Conservation (phyloP, 176 grass and related monocot species). For the Musa itinerans region DNA sequence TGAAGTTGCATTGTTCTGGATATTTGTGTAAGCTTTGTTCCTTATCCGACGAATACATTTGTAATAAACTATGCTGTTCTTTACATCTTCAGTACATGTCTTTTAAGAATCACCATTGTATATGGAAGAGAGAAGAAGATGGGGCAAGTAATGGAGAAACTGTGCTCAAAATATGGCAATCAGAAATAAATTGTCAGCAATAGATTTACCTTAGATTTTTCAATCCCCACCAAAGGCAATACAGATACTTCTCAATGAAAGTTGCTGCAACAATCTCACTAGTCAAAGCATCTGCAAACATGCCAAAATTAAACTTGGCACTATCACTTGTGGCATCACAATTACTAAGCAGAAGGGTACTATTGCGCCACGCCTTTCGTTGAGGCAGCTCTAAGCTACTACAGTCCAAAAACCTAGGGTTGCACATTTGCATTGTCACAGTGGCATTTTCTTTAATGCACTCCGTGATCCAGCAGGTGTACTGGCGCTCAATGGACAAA, state of each 20-base stretch:
- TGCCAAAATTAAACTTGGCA: constrained; percentile 46
- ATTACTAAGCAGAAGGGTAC: constrained; percentile 23
- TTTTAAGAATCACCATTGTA: too few relatives aligned
- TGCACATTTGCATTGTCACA: constrained; percentile 8
- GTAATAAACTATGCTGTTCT: too few relatives aligned
- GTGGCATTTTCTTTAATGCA: constrained; percentile 41
- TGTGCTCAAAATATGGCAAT: too few relatives aligned
- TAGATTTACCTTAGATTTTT: constrained; percentile 60
- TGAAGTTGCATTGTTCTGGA: too few relatives aligned
- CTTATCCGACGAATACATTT: too few relatives aligned
- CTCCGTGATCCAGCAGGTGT: constrained; percentile 60
- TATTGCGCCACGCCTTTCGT: constrained; percentile 33
- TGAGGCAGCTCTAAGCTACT: constrained; percentile 1
- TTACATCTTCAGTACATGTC: too few relatives aligned
- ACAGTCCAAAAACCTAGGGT: constrained; percentile 60
- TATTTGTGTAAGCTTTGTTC: too few relatives aligned
- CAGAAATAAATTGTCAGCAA: too few relatives aligned
- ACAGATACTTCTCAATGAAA: constrained; percentile 86
- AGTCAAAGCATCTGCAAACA: constrained; percentile 60
- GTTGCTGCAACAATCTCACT: constrained; percentile 28
- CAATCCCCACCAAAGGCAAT: constrained; percentile 97
- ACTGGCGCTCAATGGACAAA: constrained; percentile 82
- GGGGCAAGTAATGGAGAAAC: too few relatives aligned
- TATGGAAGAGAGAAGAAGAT: too few relatives aligned
- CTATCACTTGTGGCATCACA: constrained; percentile 30